A percentile compares a stretch with the other conserved stretches of the same genome.
These are phyloP conservation scores for Colletotrichum liaoningense DNA, from an alignment of 2,329 filamentous ascomycete genomes.

Conservation along the genomic window DNA sequence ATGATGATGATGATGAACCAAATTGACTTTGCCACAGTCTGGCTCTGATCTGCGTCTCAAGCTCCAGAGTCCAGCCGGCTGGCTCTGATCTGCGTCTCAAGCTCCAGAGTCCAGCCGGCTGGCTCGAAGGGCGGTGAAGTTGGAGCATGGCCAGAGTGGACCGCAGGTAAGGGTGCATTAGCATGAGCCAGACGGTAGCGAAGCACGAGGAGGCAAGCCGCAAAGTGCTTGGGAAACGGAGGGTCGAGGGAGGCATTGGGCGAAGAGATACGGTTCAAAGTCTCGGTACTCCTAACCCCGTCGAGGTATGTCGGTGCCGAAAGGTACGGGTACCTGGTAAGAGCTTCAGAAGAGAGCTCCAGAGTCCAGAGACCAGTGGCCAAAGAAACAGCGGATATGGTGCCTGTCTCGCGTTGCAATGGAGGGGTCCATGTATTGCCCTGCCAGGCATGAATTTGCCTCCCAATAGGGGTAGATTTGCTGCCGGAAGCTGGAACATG, in stretches of 20 bases:
- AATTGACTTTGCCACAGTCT: background rate
- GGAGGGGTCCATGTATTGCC: background rate
- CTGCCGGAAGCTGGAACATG: background rate
- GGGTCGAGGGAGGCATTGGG: background rate
- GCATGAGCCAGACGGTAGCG: background rate
- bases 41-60: background rate
- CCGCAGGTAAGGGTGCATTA: background rate
- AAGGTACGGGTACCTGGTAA: background rate
- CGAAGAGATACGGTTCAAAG: background rate
- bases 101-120: background rate
- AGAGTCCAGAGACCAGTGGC: too few relatives aligned
- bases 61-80: background rate
- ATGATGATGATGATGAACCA: background rate
- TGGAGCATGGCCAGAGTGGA: background rate
- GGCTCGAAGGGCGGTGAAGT: background rate
- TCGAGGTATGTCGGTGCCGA: background rate
- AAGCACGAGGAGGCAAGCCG: background rate
- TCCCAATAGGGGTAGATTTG: background rate
- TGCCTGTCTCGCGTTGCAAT: background rate
- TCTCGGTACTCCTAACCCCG: background rate
- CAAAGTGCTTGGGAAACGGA: background rate
- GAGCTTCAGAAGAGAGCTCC: background rate
- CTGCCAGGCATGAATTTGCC: conserved; percentile 9
- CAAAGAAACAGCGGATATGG: background rate
- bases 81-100: too few relatives aligned